Percentiles rank a stretch among this genome's conserved stretches.
phyloP scores from a whole-genome alignment of 2,329 filamentous ascomycete genomes.

The Aspergillus thermomutatus region DNA sequence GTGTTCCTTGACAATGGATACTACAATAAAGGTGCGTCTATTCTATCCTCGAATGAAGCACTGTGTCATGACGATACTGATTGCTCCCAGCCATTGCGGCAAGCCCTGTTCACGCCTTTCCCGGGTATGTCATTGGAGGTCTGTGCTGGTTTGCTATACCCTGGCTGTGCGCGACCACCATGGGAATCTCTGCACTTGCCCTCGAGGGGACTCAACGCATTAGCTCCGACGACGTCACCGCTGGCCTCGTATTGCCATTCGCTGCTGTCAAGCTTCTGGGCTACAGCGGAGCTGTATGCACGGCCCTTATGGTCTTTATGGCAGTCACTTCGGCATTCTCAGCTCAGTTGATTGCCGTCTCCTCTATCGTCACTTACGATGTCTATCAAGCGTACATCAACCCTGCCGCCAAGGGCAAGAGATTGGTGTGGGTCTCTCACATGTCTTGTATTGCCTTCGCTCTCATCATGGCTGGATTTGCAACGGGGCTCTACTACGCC shows the following conservation, averaged over 20 bases:
- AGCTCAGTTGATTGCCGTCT: constrained; percentile 81
- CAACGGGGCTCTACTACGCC: constrained; percentile 69
- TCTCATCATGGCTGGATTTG: constrained; percentile 72
- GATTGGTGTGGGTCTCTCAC: constrained; percentile 78
- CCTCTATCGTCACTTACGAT: constrained; percentile 84
- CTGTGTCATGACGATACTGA: neutral
- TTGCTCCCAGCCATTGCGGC: constrained; percentile 69
- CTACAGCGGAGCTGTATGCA: constrained; percentile 73
- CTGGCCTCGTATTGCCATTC: constrained; percentile 80
- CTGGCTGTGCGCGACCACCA: constrained; percentile 83
- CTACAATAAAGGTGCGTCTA: constrained; percentile 66
- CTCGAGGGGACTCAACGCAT: constrained; percentile 75
- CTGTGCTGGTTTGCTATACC: constrained; percentile 91
- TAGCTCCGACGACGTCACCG: constrained; percentile 69
- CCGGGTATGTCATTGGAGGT: constrained; percentile 83
- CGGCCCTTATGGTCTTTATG: constrained; percentile 81
- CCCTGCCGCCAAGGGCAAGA: constrained; percentile 68
- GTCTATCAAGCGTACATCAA: constrained; percentile 86
- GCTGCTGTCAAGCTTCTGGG: constrained; percentile 81
- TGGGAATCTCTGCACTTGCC: constrained; percentile 77
- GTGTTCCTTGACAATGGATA: constrained; percentile 85
- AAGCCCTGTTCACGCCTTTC: constrained; percentile 77
- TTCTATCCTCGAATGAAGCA: too few species aligned
- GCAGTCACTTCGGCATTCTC: constrained; percentile 83
- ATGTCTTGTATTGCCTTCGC: constrained; percentile 70